phyloP scores from a whole-genome alignment of 2,329 filamentous ascomycete species.

The Fusarium proliferatum region DNA sequence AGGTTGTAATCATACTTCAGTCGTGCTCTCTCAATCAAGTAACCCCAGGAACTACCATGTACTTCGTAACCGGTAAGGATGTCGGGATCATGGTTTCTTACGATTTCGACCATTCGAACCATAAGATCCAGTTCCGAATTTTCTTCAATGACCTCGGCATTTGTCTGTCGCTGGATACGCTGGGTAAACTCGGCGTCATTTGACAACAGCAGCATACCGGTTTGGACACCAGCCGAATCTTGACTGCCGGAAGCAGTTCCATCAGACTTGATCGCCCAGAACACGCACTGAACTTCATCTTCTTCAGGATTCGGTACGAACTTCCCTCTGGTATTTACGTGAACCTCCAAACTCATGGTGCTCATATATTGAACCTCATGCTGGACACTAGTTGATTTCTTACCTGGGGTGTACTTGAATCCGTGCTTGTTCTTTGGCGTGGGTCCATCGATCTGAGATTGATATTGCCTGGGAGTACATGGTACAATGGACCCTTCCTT shows the following conservation, averaged over 20 bases:
- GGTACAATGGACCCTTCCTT: constrained; percentile 25
- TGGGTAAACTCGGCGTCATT: constrained; percentile 68
- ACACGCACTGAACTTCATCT: constrained; percentile 87
- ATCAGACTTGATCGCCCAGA: constrained; percentile 89
- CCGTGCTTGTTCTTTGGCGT: constrained; percentile 85
- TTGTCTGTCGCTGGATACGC: constrained; percentile 70
- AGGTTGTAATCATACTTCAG: constrained; percentile 90
- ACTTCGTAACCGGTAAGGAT: constrained; percentile 96
- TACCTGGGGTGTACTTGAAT: constrained; percentile 86
- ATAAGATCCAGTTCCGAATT: constrained; percentile 85
- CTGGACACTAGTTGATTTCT: constrained; percentile 78
- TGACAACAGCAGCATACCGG: constrained; percentile 80
- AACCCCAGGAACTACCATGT: constrained; percentile 94
- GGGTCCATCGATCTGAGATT: constrained; percentile 90
- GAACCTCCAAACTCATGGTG: constrained; percentile 92
- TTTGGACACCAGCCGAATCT: constrained; percentile 61
- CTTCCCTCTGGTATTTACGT: constrained; percentile 85
- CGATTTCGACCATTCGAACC: constrained; percentile 86
- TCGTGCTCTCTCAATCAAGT: constrained; percentile 88
- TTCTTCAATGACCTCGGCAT: constrained; percentile 77
- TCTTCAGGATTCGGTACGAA: constrained; percentile 89
- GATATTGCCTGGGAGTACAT: constrained; percentile 50
- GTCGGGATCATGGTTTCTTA: constrained; percentile 86
- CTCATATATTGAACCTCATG: constrained; percentile 96
- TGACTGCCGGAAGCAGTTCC: constrained; percentile 65